Percentiles rank a stretch among this genome's conserved stretches.
Conservation (phyloP, 805 yeast genomes). For the Millerozyma acaciae region DNA sequence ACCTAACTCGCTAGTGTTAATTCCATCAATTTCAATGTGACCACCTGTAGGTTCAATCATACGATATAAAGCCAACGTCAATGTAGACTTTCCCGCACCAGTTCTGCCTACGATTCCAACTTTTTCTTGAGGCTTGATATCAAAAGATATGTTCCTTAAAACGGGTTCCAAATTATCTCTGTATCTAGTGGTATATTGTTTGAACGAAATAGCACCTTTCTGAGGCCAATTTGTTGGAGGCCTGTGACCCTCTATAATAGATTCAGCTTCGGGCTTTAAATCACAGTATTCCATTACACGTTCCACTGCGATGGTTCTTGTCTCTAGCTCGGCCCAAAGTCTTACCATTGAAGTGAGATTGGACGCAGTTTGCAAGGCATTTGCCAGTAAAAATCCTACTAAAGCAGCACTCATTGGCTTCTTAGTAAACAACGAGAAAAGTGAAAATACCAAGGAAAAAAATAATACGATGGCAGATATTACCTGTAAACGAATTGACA, state of each 20-base stretch:
- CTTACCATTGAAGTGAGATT: constrained; percentile 30
- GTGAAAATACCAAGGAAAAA: constrained; percentile 23
- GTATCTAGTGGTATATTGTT: constrained; percentile 77
- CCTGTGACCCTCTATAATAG: constrained; percentile 29
- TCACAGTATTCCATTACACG: constrained; percentile 36
- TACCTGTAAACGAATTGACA: constrained; percentile 33
- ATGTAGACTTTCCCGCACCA: constrained; percentile 92
- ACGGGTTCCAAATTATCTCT: constrained; percentile 79
- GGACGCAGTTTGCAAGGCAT: constrained; percentile 29
- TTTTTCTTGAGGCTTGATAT: constrained; percentile 72
- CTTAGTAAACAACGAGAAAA: constrained; percentile 20
- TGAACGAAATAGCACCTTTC: constrained; percentile 62
- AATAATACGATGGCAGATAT: constrained; percentile 32
- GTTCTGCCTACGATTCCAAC: constrained; percentile 96
- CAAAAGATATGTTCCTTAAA: constrained; percentile 60
- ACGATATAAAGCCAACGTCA: constrained; percentile 80
- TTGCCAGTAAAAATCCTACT: constrained; percentile 37
- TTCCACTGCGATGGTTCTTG: constrained; percentile 31
- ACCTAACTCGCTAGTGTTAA: constrained; percentile 66
- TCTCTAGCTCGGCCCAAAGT: constrained; percentile 33
- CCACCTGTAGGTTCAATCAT: constrained; percentile 76
- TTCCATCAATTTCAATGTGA: constrained; percentile 65
- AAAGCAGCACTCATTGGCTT: constrained; percentile 27
- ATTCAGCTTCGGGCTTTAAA: constrained; percentile 42
- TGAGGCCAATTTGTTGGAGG: constrained; percentile 65